Percentiles rank a stretch among this genome's conserved stretches.
Evolutionary conservation across 2,329 filamentous ascomycete genomes (phyloP).

Genomic region (Drechslerella coelobrocha): DNA sequence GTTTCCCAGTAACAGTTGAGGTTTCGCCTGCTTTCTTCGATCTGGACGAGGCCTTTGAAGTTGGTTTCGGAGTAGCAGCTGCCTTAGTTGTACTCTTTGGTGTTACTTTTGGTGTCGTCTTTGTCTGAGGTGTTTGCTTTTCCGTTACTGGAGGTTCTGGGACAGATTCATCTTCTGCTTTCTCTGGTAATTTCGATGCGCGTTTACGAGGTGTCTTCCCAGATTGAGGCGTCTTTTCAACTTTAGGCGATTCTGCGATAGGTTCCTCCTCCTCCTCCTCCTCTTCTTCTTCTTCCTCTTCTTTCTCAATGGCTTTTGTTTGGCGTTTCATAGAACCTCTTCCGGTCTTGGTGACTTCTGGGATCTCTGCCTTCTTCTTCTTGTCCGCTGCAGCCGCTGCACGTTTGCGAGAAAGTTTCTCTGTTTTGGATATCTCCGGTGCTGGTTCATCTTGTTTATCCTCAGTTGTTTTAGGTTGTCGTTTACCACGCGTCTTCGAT

Average conservation of each 20-base stretch:
- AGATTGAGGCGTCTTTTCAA: conserved; percentile 38
- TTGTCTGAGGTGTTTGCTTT: conserved; percentile 22
- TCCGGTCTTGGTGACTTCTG: not conserved
- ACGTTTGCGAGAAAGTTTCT: conserved; percentile 32
- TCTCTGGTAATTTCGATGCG: conserved; percentile 6
- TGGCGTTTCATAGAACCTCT: not conserved
- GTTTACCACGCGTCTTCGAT: conserved; percentile 14
- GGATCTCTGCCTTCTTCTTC: conserved; percentile 26
- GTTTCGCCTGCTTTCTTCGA: conserved; percentile 14
- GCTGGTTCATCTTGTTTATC: conserved; percentile 43
- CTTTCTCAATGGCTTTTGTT: conserved; percentile 1
- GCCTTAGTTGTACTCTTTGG: not conserved
- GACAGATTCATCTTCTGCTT: conserved; percentile 8
- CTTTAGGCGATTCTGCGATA: not conserved
- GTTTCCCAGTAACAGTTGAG: conserved; percentile 34
- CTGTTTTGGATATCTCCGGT: conserved; percentile 16
- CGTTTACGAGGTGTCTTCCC: conserved; percentile 55
- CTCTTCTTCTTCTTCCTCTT: not conserved
- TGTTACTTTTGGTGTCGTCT: conserved; percentile 1
- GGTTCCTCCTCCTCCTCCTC: conserved; percentile 37
- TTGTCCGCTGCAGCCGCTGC: conserved; percentile 12
- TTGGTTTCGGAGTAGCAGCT: conserved; percentile 9
- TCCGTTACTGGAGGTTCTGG: conserved; percentile 22
- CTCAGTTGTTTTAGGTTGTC: conserved; percentile 14
- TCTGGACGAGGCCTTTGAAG: not conserved